phyloP scores from a whole-genome alignment of 2,329 filamentous ascomycete species.

The Epichloe scottii region DNA sequence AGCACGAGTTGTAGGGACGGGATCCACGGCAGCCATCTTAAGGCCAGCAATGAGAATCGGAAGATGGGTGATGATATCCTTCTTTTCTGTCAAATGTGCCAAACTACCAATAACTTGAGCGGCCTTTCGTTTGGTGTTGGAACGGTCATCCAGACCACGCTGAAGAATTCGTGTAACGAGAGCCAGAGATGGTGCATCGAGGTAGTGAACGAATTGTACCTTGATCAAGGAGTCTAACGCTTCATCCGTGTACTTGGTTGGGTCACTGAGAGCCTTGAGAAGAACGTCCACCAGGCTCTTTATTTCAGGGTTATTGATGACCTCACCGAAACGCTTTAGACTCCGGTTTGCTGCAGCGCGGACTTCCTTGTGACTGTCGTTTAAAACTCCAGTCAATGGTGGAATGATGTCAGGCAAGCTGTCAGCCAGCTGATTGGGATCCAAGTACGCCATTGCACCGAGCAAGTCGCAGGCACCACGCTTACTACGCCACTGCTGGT shows the following conservation, averaged over 20 bases:
- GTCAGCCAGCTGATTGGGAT: slow-evolving; percentile 83
- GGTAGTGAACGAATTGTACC: slow-evolving; percentile 94
- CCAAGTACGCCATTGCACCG: slow-evolving; percentile 96
- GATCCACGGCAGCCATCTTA: slow-evolving; percentile 81
- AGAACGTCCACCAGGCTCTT: slow-evolving; percentile 84
- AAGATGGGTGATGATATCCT: slow-evolving; percentile 81
- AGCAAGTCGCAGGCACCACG: slow-evolving; percentile 94
- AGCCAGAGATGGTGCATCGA: slow-evolving; percentile 92
- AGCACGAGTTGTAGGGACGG: slow-evolving; percentile 88
- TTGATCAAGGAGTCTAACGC: slow-evolving; percentile 91
- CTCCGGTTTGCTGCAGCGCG: slow-evolving; percentile 84
- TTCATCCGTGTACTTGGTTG: slow-evolving; percentile 92
- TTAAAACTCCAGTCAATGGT: slow-evolving; percentile 82
- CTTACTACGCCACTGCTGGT: slow-evolving; percentile 95
- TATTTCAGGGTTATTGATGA: slow-evolving; percentile 95
- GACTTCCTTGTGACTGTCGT: slow-evolving; percentile 97
- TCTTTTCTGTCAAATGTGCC: slow-evolving; percentile 91
- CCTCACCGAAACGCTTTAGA: slow-evolving; percentile 94
- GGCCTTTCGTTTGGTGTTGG: slow-evolving; percentile 90
- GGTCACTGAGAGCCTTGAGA: slow-evolving; percentile 91
- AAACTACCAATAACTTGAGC: slow-evolving; percentile 96
- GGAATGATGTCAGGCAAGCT: slow-evolving; percentile 96
- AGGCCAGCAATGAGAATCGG: slow-evolving; percentile 86
- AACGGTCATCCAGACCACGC: slow-evolving; percentile 79
- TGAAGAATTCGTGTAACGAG: slow-evolving; percentile 92